These are phyloP conservation scores for Fusarium hainanense DNA, from an alignment of 2,329 filamentous ascomycete genomes.

Conservation along the genomic window DNA sequence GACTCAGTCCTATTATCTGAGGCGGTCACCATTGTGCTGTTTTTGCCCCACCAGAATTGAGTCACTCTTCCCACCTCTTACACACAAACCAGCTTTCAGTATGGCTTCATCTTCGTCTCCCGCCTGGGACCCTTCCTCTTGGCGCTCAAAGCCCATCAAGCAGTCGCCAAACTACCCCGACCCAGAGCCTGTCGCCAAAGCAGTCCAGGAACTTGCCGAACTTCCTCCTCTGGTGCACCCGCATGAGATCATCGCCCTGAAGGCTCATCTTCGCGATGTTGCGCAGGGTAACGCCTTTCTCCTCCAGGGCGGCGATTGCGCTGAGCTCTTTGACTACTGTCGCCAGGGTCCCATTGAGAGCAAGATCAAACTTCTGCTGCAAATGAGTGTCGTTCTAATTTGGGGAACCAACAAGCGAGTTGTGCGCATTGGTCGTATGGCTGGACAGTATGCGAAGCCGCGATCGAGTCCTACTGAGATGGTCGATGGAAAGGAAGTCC, in stretches of 20 bases:
- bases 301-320: conserved; percentile 95
- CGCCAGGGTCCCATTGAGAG: conserved; percentile 88
- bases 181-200: conserved; percentile 65
- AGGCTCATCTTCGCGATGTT: conserved; percentile 82
- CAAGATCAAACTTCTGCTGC: conserved; percentile 95
- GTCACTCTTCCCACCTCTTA: conserved; percentile 7
- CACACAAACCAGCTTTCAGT: background rate
- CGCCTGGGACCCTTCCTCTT: conserved; percentile 72
- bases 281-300: conserved; percentile 92
- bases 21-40: background rate
- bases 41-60: conserved; percentile 3
- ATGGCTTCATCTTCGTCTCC: conserved; percentile 49
- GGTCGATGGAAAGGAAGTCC: conserved; percentile 81
- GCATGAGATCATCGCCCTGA: conserved; percentile 82
- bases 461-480: conserved; percentile 88
- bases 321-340: conserved; percentile 97
- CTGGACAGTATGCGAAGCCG: conserved; percentile 97
- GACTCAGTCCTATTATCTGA: background rate
- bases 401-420: conserved; percentile 86
- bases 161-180: conserved; percentile 79
- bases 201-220: conserved; percentile 71
- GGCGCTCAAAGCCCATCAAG: conserved; percentile 82
- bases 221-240: conserved; percentile 85
- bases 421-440: conserved; percentile 94
- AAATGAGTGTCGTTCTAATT: conserved; percentile 96